These are phyloP conservation scores for Botrytis byssoidea DNA, from an alignment of 2,329 filamentous ascomycete species.

Conservation along the genomic window DNA sequence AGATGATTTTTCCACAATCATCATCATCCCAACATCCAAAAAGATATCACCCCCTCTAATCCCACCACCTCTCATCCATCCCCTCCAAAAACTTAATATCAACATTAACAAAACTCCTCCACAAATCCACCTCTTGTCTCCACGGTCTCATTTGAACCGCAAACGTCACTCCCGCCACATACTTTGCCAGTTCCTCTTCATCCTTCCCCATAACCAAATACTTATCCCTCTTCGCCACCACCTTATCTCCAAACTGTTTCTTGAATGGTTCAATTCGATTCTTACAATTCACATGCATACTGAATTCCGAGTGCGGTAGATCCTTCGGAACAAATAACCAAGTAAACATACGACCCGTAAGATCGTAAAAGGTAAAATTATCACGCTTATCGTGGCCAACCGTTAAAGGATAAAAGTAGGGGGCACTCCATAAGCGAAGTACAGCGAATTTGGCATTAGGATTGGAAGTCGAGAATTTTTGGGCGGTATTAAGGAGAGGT, in stretches of 20 bases:
- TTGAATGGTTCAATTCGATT: conserved; percentile 20
- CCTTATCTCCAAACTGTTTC: conserved; percentile 42
- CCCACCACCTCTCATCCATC: conserved; percentile 38
- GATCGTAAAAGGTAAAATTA: conserved; percentile 44
- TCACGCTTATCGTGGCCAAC: conserved; percentile 42
- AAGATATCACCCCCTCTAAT: neutral
- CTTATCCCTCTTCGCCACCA: conserved; percentile 45
- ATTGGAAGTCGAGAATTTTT: conserved; percentile 34
- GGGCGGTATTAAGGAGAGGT: conserved; percentile 39
- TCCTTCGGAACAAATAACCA: conserved; percentile 52
- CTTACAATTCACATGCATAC: conserved; percentile 43
- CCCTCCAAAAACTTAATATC: conserved; percentile 45
- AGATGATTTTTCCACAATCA: neutral
- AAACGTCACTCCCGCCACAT: conserved; percentile 45
- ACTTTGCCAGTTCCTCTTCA: conserved; percentile 43
- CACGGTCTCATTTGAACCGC: conserved; percentile 49
- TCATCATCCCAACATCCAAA: neutral
- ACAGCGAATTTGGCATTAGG: conserved; percentile 44
- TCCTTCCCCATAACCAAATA: conserved; percentile 48
- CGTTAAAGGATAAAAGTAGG: conserved; percentile 51
- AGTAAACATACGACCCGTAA: conserved; percentile 45
- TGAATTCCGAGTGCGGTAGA: conserved; percentile 45
- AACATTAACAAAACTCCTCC: conserved; percentile 52
- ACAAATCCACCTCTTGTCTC: conserved; percentile 51
- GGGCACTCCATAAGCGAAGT: conserved; percentile 48